phyloP scores from a whole-genome alignment of 345 rosid species.

The Nasturtium officinale region DNA sequence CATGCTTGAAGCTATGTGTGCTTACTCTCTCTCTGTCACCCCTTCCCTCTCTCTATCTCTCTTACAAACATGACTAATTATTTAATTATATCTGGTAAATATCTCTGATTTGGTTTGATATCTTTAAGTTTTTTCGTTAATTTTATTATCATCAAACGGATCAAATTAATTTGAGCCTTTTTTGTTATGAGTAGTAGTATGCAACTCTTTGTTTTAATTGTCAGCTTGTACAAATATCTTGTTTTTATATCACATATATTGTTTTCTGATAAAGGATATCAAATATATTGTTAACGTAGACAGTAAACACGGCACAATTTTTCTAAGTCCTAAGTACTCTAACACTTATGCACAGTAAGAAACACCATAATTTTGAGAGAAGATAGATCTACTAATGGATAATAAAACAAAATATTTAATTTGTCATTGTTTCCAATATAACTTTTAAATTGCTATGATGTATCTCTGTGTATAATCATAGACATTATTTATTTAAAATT shows the following conservation, averaged over 20 bases:
- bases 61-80: not conserved
- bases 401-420: not conserved
- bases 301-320: not conserved
- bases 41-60: constrained; percentile 42
- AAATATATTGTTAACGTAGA: not conserved
- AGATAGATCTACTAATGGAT: not conserved
- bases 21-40: constrained; percentile 91
- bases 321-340: not conserved
- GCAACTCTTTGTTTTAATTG: not conserved
- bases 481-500: not conserved
- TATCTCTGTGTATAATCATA: not conserved
- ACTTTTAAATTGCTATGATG: not conserved
- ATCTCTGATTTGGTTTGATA: constrained; percentile 16
- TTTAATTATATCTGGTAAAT: not conserved
- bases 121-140: not conserved
- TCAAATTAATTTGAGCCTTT: not conserved
- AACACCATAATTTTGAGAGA: not conserved
- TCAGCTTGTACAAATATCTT: not conserved
- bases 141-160: not conserved
- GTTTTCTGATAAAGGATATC: not conserved
- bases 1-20: constrained; percentile 89
- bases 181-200: not conserved
- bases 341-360: not conserved
- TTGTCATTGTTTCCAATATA: not conserved
- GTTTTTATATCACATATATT: not conserved